Evolutionary conservation across 140 eudicot species (phyloP).

Genomic region (Stevia rebaudiana): DNA sequence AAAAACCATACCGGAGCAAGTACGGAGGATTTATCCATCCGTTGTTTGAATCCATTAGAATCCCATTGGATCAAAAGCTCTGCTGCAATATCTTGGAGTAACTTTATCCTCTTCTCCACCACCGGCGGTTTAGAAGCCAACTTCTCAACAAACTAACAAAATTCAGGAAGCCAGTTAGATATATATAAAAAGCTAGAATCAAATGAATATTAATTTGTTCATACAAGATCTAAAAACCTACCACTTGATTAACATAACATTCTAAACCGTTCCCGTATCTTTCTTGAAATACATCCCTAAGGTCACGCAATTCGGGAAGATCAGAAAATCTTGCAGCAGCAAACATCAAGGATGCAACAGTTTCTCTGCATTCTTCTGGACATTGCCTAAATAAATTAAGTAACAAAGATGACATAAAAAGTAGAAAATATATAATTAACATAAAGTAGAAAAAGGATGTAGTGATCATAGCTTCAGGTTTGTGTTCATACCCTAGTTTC

Average conservation of each 20-base stretch:
- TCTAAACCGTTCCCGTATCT: constrained; percentile 84
- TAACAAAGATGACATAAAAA: neutral
- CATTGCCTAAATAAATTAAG: constrained; percentile 63
- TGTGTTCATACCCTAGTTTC: constrained; percentile 62
- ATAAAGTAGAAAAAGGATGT: neutral
- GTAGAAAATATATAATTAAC: neutral
- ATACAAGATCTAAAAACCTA: constrained; percentile 18
- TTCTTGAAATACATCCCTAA: constrained; percentile 77
- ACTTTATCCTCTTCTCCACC: constrained; percentile 54
- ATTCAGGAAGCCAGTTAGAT: constrained; percentile 22
- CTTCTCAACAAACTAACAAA: constrained; percentile 67
- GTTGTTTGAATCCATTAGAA: constrained; percentile 55
- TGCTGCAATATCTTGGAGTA: constrained; percentile 73
- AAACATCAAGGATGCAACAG: constrained; percentile 82
- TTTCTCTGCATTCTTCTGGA: constrained; percentile 93
- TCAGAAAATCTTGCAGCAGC: constrained; percentile 99
- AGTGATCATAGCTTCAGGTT: constrained; percentile 4
- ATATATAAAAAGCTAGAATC: neutral
- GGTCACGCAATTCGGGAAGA: constrained; percentile 89
- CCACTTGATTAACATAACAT: constrained; percentile 74
- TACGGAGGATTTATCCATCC: constrained; percentile 66
- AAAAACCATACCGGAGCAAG: constrained; percentile 41
- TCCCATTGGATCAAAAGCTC: constrained; percentile 84
- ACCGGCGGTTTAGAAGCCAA: constrained; percentile 63
- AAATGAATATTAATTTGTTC: neutral